Percentiles rank a stretch among this genome's conserved stretches.
Conservation (phyloP, 129 eudicot species). For the Saussurea involucrata region DNA sequence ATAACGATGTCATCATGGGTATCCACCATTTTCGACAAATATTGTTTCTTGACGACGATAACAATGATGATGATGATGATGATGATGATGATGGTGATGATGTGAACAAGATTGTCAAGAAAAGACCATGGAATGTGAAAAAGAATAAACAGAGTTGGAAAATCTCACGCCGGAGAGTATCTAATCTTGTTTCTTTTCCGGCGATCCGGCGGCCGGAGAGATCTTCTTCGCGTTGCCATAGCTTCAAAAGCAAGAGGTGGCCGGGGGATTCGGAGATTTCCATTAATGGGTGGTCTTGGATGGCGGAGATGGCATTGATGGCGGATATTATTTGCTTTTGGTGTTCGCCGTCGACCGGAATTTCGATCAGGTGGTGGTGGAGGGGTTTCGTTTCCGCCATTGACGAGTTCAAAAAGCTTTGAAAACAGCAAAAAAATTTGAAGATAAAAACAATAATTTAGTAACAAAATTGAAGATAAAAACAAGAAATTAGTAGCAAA, state of each 20-base stretch:
- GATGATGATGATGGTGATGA: constrained; percentile 12
- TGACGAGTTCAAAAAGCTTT: neutral
- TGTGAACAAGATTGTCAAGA: constrained; percentile 59
- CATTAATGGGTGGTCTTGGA: constrained; percentile 74
- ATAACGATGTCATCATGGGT: constrained; percentile 45
- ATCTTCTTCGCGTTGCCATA: constrained; percentile 81
- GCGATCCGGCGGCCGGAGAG: constrained; percentile 52
- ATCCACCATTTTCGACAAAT: constrained; percentile 70
- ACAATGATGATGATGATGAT: neutral
- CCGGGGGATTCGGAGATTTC: constrained; percentile 90
- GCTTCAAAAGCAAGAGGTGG: constrained; percentile 79
- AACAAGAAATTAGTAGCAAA: neutral
- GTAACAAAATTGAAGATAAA: neutral
- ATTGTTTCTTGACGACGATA: neutral
- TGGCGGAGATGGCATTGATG: constrained; percentile 42
- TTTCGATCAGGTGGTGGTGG: constrained; percentile 51
- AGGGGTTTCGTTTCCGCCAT: constrained; percentile 53
- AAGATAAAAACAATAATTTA: neutral
- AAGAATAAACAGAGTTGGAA: constrained; percentile 77
- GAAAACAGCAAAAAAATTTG: neutral
- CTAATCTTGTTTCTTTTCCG: constrained; percentile 49
- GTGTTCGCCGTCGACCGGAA: constrained; percentile 57
- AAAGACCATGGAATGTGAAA: constrained; percentile 67
- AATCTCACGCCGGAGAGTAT: constrained; percentile 44
- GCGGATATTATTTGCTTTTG: constrained; percentile 39